These are phyloP conservation scores for Penicillium parvum DNA, from an alignment of 495 filamentous ascomycete species.

Conservation along the genomic window DNA sequence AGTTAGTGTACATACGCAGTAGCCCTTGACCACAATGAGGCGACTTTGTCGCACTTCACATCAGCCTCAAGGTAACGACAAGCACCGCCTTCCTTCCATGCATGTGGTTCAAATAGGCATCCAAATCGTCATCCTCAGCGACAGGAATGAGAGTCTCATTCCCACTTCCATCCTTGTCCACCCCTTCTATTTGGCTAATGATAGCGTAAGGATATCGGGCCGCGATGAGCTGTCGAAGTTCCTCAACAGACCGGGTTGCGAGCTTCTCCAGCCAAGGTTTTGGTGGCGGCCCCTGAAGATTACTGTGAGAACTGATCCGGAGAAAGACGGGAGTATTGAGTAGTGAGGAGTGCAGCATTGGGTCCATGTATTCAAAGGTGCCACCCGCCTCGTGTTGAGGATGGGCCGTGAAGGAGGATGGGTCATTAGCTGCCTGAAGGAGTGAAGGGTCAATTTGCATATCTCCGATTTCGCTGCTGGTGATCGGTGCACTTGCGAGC, in stretches of 20 bases:
- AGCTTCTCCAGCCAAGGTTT: constrained; percentile 63
- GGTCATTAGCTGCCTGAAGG: constrained; percentile 49
- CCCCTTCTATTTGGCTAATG: constrained; percentile 58
- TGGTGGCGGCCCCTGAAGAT: constrained; percentile 33
- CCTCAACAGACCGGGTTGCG: constrained; percentile 48
- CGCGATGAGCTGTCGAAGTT: constrained; percentile 51
- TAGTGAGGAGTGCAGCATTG: constrained; percentile 25
- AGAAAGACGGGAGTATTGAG: constrained; percentile 57
- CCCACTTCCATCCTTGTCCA: constrained; percentile 57
- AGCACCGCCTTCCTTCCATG: constrained; percentile 63
- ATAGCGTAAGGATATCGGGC: constrained; percentile 51
- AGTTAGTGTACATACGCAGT: too few species aligned
- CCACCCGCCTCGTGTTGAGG: constrained; percentile 36
- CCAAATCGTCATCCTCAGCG: constrained; percentile 65
- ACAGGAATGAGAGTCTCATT: constrained; percentile 55
- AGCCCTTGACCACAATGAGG: neutral
- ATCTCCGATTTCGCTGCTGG: constrained; percentile 43
- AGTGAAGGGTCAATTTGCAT: constrained; percentile 66
- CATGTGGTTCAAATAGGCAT: constrained; percentile 62
- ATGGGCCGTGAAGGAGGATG: constrained; percentile 36
- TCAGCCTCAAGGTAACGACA: constrained; percentile 42
- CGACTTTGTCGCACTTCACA: constrained; percentile 7
- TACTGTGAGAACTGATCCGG: constrained; percentile 54
- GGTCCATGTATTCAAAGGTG: constrained; percentile 37
- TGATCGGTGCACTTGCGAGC: constrained; percentile 43